These are phyloP conservation scores for Pholiota conissans DNA, from an alignment of 768 basidiomycete genomes.

Conservation along the genomic window DNA sequence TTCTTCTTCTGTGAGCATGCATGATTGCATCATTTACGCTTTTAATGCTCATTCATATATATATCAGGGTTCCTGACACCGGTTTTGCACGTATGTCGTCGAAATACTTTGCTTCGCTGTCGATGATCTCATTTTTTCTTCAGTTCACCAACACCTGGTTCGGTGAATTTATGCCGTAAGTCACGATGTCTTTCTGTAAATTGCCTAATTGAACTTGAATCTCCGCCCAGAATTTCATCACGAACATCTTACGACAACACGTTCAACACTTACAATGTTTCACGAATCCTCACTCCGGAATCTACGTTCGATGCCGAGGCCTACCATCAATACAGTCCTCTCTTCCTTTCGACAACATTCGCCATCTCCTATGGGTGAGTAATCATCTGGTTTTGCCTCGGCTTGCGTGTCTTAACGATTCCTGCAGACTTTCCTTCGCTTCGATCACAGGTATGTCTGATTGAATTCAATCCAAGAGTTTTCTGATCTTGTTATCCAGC, in stretches of 20 bases:
- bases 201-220: background rate
- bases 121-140: background rate
- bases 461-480: background rate
- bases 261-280: conserved; percentile 55
- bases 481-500: conserved; percentile 28
- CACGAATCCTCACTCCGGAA: conserved; percentile 50
- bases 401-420: background rate
- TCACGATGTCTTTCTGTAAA: too few species aligned
- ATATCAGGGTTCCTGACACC: conserved; percentile 55
- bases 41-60: background rate
- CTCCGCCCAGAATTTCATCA: conserved; percentile 50
- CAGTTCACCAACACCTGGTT: conserved; percentile 66
- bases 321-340: conserved; percentile 55
- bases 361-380: conserved; percentile 66
- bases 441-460: conserved; percentile 51
- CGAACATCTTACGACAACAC: conserved; percentile 63
- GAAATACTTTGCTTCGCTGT: background rate
- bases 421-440: conserved; percentile 59
- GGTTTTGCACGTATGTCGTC: conserved; percentile 44
- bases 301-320: conserved; percentile 50
- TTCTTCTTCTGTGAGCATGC: conserved; percentile 61
- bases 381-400: background rate
- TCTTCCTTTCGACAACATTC: conserved; percentile 70
- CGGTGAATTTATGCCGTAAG: conserved; percentile 52
- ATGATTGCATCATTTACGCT: background rate